Evolutionary conservation across 208 protist genomes (phyloP), one percentile per base, ranked within the genome.

Genomic region (Acanthamoeba triangularis): DNA sequence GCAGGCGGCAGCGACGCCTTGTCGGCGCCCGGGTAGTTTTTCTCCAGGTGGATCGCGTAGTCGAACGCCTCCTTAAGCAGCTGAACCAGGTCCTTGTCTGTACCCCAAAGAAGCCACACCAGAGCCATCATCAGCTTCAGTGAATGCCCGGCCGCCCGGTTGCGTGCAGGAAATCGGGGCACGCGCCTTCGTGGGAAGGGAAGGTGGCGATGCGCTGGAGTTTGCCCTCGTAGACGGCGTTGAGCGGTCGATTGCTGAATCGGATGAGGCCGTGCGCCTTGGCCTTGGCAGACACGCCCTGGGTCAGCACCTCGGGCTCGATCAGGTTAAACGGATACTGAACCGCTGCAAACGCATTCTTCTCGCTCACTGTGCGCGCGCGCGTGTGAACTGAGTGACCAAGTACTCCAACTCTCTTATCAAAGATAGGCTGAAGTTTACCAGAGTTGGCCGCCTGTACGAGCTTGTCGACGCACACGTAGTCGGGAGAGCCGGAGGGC

Each of bases 1-100:
- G 69, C 69, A 8, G 69, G 69, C 16, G 78, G 78, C 13, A 10
- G 5, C 44, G 52, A 63, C 8, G 78, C 35, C 3, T 25, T 28
- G 41, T 87, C 78, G n/a, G 4, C 11, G 6, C 78, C 78, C 23
- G 78, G 78, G 33, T 87, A 87, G n/a, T 87, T 61, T 28, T 61
- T 87, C 52, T 87, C 78, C 78, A 87, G 56, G 33, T 87, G 78
- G 30, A 87, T 87, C 8, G 78, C 52, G 78, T 61, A 87, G 47
- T 87, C 78, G n/a, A 87, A 87, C 52, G 78, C 78, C 33, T 87
- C 78, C 52, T 87, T 87, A 2, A 87, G 52, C 35, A 87, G 6
- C 52, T 87, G 78, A 14, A 59, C n/a, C 78, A 87, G 20, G 44
- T 87, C 78, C 52, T 87, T 87, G 41, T 87, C 78, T 87, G 78